Evolutionary conservation across 805 yeast genomes (phyloP).

Genomic region (Clavispora santaluciae): DNA sequence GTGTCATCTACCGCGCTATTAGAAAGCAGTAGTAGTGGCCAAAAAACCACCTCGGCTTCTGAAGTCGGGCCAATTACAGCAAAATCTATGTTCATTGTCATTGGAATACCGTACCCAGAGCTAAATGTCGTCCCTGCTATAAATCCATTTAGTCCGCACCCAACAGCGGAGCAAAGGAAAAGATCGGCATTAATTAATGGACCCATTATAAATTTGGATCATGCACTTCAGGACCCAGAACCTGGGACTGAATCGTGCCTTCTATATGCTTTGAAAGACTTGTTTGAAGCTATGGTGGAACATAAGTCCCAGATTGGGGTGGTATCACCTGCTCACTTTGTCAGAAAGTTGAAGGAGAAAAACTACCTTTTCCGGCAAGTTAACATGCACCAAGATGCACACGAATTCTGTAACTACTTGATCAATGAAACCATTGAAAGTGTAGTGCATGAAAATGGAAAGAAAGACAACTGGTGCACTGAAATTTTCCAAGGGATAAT

Average conservation of each 20-base stretch:
- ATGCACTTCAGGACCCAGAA: slow-evolving; percentile 42
- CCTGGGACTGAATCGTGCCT: slow-evolving; percentile 20
- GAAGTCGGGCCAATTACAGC: slow-evolving; percentile 17
- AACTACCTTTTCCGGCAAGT: slow-evolving; percentile 82
- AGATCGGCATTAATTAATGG: slow-evolving; percentile 73
- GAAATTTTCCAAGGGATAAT: slow-evolving; percentile 78
- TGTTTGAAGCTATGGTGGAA: slow-evolving; percentile 80
- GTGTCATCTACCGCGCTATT: slow-evolving; percentile 33
- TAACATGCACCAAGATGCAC: slow-evolving; percentile 96
- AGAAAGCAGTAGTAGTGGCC: slow-evolving; percentile 7
- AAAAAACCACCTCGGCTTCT: background rate
- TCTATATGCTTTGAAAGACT: slow-evolving; percentile 68
- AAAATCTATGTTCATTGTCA: slow-evolving; percentile 29
- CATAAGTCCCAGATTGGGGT: slow-evolving; percentile 68
- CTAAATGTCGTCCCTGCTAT: slow-evolving; percentile 28
- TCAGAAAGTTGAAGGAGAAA: slow-evolving; percentile 72
- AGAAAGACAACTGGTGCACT: slow-evolving; percentile 48
- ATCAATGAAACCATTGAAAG: slow-evolving; percentile 65
- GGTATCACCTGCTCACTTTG: slow-evolving; percentile 72
- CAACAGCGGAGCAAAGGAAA: slow-evolving; percentile 67
- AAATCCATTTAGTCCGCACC: slow-evolving; percentile 36
- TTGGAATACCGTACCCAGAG: slow-evolving; percentile 41
- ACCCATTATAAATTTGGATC: slow-evolving; percentile 80
- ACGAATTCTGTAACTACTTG: slow-evolving; percentile 86
- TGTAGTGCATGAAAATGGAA: slow-evolving; percentile 37